Evolutionary conservation across 768 basidiomycete genomes (phyloP).

Genomic region (Mycena leptocephala): DNA sequence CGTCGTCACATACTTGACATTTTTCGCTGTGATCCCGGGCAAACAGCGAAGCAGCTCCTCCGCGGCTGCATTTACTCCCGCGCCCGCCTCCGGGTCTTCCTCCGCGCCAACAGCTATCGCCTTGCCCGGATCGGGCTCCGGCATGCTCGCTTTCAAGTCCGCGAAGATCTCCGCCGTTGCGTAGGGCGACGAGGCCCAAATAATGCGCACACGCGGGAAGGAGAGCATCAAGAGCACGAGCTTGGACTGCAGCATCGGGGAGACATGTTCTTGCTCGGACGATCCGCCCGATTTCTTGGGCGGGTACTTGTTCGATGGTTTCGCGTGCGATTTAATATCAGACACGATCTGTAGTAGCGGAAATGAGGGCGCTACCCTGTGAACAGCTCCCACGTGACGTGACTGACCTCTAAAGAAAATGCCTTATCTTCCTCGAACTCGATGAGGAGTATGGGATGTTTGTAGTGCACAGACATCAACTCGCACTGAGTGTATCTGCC

Average conservation of each 20-base stretch:
- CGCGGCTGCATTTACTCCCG: conserved; percentile 80
- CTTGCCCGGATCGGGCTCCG: conserved; percentile 85
- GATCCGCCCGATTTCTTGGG: conserved; percentile 49
- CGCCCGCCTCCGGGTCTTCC: conserved; percentile 77
- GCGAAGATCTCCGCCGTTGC: conserved; percentile 93
- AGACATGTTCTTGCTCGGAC: conserved; percentile 52
- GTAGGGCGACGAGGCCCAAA: conserved; percentile 98
- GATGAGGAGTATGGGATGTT: conserved; percentile 92
- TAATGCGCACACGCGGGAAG: conserved; percentile 93
- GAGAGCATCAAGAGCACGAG: conserved; percentile 90
- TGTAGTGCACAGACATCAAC: conserved; percentile 96
- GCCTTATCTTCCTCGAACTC: conserved; percentile 99
- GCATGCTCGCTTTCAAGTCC: conserved; percentile 86
- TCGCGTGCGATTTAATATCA: conserved; percentile 79
- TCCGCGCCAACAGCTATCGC: conserved; percentile 90
- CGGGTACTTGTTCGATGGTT: conserved; percentile 72
- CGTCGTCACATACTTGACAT: conserved; percentile 87
- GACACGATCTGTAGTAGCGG: conserved; percentile 64
- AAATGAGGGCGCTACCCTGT: not conserved
- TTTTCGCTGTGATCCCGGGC: conserved; percentile 90
- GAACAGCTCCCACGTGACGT: not conserved
- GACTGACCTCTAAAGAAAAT: conserved; percentile 87
- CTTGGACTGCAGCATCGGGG: conserved; percentile 88
- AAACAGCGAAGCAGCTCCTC: conserved; percentile 89
- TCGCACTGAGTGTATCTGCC: conserved; percentile 96